Percentiles rank a stretch among this genome's conserved stretches.
These are phyloP conservation scores for Phytophthora nicotianae DNA, from an alignment of 352 stramenopile genomes.

Conservation along the genomic window DNA sequence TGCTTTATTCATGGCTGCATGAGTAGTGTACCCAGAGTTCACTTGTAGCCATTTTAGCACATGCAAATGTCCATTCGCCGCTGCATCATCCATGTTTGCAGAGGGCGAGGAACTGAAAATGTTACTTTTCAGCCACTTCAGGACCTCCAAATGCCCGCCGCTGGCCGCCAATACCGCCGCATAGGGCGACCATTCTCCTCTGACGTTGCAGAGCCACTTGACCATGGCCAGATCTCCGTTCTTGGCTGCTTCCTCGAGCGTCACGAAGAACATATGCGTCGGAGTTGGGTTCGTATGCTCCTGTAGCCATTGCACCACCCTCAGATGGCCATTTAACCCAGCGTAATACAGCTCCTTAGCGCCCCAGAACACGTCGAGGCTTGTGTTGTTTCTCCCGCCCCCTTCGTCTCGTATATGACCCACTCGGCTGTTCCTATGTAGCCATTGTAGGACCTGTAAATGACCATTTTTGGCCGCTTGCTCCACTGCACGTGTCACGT, in stretches of 20 bases:
- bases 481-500: constrained; percentile 38
- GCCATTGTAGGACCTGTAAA: constrained; percentile 44
- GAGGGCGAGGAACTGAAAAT: constrained; percentile 34
- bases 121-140: constrained; percentile 33
- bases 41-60: constrained; percentile 36
- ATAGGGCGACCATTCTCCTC: constrained; percentile 42
- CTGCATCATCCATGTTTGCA: constrained; percentile 36
- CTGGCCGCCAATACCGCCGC: constrained; percentile 37
- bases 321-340: constrained; percentile 36
- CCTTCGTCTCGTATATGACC: constrained; percentile 14
- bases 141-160: constrained; percentile 41
- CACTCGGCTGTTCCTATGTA: constrained; percentile 18
- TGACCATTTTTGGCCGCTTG: constrained; percentile 39
- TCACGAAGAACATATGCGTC: constrained; percentile 54
- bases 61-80: constrained; percentile 29
- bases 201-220: constrained; percentile 39
- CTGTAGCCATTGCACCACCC: constrained; percentile 45
- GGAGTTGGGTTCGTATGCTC: constrained; percentile 36
- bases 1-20: constrained; percentile 35
- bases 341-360: constrained; percentile 46
- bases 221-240: constrained; percentile 44
- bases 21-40: constrained; percentile 23
- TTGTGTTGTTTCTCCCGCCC: not conserved
- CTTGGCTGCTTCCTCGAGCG: constrained; percentile 39
- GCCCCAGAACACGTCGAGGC: constrained; percentile 38